Base-by-base conservation (phyloP, 768 basidiomycete species). In the Coprinellus micaceus region DNA sequence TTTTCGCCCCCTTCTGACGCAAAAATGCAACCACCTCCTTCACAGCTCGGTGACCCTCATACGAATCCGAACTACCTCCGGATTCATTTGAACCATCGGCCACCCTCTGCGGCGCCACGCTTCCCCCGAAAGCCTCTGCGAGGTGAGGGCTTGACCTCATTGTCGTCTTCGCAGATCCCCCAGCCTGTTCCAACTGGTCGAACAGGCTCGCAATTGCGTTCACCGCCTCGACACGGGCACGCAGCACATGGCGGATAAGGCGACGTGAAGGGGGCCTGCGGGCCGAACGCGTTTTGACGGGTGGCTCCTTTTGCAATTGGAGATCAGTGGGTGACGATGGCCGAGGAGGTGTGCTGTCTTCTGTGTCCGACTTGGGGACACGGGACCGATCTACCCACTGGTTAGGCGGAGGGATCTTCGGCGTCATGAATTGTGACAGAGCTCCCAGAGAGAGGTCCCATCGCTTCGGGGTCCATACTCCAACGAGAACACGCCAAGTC, bases 401-500 rank as follows among this genome's bases (percentile, higher is more conserved):
- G 61, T 79, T 92, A 63, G 82, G 82, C 6, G 86, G 80, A 1
- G 89, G 90, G 11, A 76, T 74, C 17, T 70, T 70, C 3, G 89
- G 88, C 15, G 79, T 82, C 7, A 82, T 89, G 67, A 91, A 92
- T 55, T 82, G 85, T 13, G 84, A 77, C 50, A 96, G 79, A 2
- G 88, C 84, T n/a, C 82, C 66, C 24, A 89, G 68, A 4, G 91
- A 82, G 43, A 95, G 75, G 61, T 97, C 95, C 85, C 87, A 91
- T 44, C 74, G 76, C 67, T 82, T 85, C 4, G 95, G 94, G 0
- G 82, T 80, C 97, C 97, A 98, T 12, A 98, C 84, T 6, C 95
- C 97, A 60, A 98, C 82, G 13, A 99, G 81, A n/a, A 97, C 85
- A 53, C 93, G 86, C 94, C 96, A 99, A n/a, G 94, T 86, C 4